phyloP scores from a whole-genome alignment of 371 early-diverging fungal species.

The Chytridium lagenaria region DNA sequence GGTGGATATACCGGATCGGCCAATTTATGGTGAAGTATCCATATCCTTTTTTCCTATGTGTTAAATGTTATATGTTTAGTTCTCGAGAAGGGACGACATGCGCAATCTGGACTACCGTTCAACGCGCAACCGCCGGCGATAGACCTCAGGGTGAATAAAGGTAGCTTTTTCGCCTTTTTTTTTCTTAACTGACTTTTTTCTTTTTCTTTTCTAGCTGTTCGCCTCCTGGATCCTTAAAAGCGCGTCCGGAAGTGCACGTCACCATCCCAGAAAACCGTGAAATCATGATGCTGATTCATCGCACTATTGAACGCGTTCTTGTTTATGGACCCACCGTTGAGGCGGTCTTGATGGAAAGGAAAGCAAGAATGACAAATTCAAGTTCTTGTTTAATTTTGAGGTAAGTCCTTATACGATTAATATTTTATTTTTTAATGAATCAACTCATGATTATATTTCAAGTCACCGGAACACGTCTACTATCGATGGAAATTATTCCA shows the following conservation, averaged over 20 bases:
- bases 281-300: constrained; percentile 75
- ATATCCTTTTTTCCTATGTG: constrained; percentile 15
- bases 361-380: constrained; percentile 67
- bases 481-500: constrained; percentile 92
- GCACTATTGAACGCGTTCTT: constrained; percentile 82
- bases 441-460: not conserved
- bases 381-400: constrained; percentile 74
- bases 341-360: constrained; percentile 73
- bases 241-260: constrained; percentile 60
- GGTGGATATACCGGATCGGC: constrained; percentile 77
- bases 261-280: constrained; percentile 66
- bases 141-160: not conserved
- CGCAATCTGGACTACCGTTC: constrained; percentile 69
- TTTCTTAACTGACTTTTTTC: no score
- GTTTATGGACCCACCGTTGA: constrained; percentile 81
- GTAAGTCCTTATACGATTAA: constrained; percentile 63
- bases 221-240: not conserved
- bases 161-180: not conserved
- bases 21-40: constrained; percentile 70
- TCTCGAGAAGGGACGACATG: constrained; percentile 22
- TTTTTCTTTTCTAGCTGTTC: not conserved
- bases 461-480: constrained; percentile 82
- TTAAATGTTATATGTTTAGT: constrained; percentile 4
- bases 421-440: not conserved
- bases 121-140: constrained; percentile 63